A percentile compares a stretch with the other conserved stretches of the same genome.
Conservation (phyloP, 768 basidiomycete species). For the Lenzites betulinus region DNA sequence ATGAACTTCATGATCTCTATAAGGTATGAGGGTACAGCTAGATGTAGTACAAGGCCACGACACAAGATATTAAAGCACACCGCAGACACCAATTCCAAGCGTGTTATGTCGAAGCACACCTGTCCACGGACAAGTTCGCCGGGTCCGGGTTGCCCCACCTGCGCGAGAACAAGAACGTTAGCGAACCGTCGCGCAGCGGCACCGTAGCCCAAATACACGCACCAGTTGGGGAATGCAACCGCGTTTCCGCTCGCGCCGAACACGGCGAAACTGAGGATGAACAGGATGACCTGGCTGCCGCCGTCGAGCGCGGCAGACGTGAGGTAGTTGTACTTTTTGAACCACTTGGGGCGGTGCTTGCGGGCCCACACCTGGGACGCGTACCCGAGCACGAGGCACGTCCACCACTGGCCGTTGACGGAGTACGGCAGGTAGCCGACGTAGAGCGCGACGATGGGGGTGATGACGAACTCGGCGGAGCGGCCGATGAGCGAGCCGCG, state of each 20-base stretch:
- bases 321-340: conserved; percentile 52
- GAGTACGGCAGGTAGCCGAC: conserved; percentile 47
- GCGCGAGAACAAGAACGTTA: not conserved
- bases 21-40: not conserved
- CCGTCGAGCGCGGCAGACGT: conserved; percentile 52
- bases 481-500: conserved; percentile 36
- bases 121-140: conserved; percentile 39
- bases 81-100: not conserved
- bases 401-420: conserved; percentile 58
- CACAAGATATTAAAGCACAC: not conserved
- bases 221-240: conserved; percentile 51
- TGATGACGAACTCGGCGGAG: conserved; percentile 45
- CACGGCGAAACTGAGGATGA: conserved; percentile 45
- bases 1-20: not conserved
- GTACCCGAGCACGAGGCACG: conserved; percentile 52
- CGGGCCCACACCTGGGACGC: conserved; percentile 52
- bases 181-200: not conserved
- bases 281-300: conserved; percentile 49
- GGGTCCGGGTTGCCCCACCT: conserved; percentile 44
- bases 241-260: conserved; percentile 46
- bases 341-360: conserved; percentile 45
- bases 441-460: conserved; percentile 46
- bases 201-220: conserved; percentile 17
- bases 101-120: conserved; percentile 27
- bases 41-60: too few relatives aligned